These are phyloP conservation scores for Yarrowia sp. DNA, from an alignment of 805 yeast genomes.

Conservation along the genomic window DNA sequence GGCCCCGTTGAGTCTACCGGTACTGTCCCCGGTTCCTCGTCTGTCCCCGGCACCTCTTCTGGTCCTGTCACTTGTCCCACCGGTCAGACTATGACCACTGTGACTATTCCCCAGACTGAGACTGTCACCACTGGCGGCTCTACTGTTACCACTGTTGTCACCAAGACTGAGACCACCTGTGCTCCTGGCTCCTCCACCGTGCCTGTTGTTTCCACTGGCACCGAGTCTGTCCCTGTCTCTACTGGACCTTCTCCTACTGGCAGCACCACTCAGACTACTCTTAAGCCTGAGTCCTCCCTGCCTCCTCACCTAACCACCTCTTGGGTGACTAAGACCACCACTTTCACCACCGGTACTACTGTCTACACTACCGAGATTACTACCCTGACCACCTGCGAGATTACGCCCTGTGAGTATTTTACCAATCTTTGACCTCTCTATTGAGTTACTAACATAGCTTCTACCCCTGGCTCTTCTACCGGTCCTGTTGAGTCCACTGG, in stretches of 20 bases:
- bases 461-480: background rate
- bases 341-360: constrained; percentile 3
- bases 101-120: no score
- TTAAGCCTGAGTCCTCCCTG: constrained; percentile 6
- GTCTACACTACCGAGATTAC: constrained; percentile 13
- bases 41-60: background rate
- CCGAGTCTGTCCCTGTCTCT: no score
- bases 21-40: background rate
- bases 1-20: constrained; percentile 8
- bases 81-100: no score
- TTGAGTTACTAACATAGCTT: background rate
- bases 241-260: no score
- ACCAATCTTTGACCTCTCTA: no score
- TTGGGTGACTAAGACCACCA: constrained; percentile 5
- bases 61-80: no score
- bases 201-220: no score
- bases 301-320: constrained; percentile 19
- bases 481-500: constrained; percentile 8
- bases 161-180: no score
- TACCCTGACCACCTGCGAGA: constrained; percentile 15
- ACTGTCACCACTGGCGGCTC: no score
- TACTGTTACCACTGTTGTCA: no score
- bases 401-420: background rate
- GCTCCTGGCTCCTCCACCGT: no score
- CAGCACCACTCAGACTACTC: constrained; percentile 2